Evolutionary conservation across 164 flowering plant species (phyloP), one percentile per base, ranked within the genome.

Genomic region (Vitis rotundifolia): DNA sequence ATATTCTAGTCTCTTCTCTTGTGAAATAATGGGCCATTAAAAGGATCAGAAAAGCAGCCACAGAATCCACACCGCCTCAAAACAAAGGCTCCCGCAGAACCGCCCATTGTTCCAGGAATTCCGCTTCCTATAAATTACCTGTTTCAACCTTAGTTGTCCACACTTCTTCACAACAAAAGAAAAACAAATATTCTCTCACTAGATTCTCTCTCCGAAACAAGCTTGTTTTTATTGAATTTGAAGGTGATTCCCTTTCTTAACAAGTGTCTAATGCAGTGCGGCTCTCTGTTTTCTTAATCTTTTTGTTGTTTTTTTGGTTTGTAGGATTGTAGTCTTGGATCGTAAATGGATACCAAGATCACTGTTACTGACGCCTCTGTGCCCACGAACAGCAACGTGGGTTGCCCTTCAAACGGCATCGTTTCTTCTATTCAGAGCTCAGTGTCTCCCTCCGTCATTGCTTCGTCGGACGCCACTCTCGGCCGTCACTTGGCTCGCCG

Each of bases 401-500:
- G 78, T 53, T 49, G 66, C 59, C 73, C 63, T 5, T 75, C 86
- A 6, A 60, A 52, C 51, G 48, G 69, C 65, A 29, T 31, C 22
- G 73, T 61, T 15, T 49, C 75, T 22, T 11, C 67, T 57, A 59
- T 82, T 71, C 81, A 72, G 26, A 16, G 8, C 73, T 28, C 79
- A 0, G 37, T 47, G 18, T 12, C 71, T 9, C 49, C 83, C 3
- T 48, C 79, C 19, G 19, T 44, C 0, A 0, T 80, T 18, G 59
- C 48, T 63, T 47, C 78, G 12, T 5, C 79, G 55, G 92, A 88
- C 4, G 71, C 94, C 26, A 91, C 95, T 0, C 85, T 93, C 7
- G 98, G 98, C 66, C 85, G 96, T 75, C 94, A 94, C 87, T 60
- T 94, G 13, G 98, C 97, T 12, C 90, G 96, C 47, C 90, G 98